These are phyloP conservation scores for Trametes punicea DNA, from an alignment of 768 basidiomycete genomes.

Conservation along the genomic window DNA sequence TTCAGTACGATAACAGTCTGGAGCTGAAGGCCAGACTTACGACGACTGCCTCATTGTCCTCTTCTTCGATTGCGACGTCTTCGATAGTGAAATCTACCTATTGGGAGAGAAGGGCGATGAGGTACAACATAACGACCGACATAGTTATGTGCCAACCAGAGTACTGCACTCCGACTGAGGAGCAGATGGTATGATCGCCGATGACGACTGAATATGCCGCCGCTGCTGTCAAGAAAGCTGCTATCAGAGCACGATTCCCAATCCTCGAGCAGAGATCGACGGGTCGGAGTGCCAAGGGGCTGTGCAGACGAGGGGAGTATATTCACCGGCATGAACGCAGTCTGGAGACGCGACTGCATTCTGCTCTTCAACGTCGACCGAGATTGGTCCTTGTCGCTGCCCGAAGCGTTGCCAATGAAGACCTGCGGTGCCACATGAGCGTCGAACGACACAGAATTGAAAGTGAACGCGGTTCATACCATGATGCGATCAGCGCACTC, in stretches of 20 bases:
- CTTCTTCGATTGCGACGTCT: not conserved
- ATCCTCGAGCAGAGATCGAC: not conserved
- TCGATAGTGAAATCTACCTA: not conserved
- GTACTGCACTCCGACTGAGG: constrained; percentile 31
- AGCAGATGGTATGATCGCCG: constrained; percentile 17
- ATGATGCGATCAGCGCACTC: constrained; percentile 17
- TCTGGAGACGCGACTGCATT: constrained; percentile 22
- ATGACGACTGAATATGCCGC: constrained; percentile 14
- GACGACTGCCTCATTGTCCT: not conserved
- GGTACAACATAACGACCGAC: not conserved
- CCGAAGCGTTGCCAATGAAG: constrained; percentile 12
- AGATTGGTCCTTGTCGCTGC: constrained; percentile 23
- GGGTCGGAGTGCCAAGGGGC: constrained; percentile 1
- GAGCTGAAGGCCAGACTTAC: not conserved
- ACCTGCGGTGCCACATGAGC: constrained; percentile 13
- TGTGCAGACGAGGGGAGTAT: constrained; percentile 7
- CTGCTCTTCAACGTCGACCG: constrained; percentile 23
- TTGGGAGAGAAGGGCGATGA: not conserved
- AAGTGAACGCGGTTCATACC: constrained; percentile 9
- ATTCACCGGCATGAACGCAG: constrained; percentile 26
- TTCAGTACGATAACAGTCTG: too few species aligned
- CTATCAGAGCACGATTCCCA: not conserved
- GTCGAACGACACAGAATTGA: constrained; percentile 2
- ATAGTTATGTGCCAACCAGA: constrained; percentile 19
- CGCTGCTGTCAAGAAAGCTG: not conserved